Evolutionary conservation across 495 filamentous ascomycete genomes (phyloP).

Genomic region (Penicillium lividum): DNA sequence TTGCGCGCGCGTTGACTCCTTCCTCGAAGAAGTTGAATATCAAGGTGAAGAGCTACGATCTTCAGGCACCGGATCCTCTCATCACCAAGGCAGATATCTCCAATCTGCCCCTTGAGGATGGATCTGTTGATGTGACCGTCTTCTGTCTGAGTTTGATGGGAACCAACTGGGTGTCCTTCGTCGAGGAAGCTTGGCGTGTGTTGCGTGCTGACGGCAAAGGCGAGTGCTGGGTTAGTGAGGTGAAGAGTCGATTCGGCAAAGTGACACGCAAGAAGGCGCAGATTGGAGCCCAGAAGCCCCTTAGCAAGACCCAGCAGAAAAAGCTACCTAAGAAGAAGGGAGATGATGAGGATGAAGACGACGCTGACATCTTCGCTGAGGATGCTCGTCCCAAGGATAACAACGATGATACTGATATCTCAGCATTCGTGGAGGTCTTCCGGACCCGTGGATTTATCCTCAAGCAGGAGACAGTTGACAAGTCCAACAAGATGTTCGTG

Average conservation of each 20-base stretch:
- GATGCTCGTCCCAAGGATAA: slow-evolving; percentile 41
- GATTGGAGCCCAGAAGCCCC: slow-evolving; percentile 63
- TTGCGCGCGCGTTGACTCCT: slow-evolving; percentile 61
- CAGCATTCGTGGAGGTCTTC: slow-evolving; percentile 85
- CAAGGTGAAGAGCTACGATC: slow-evolving; percentile 66
- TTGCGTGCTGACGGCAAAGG: slow-evolving; percentile 77
- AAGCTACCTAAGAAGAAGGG: slow-evolving; percentile 44
- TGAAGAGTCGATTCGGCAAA: slow-evolving; percentile 84
- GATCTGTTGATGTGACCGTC: slow-evolving; percentile 77
- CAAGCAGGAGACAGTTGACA: slow-evolving; percentile 63
- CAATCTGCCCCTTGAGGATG: slow-evolving; percentile 70
- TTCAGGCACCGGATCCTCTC: slow-evolving; percentile 62
- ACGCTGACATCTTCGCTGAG: slow-evolving; percentile 49
- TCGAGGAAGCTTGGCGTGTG: slow-evolving; percentile 91
- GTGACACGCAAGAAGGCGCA: slow-evolving; percentile 57
- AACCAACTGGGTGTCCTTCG: slow-evolving; percentile 94
- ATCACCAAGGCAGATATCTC: slow-evolving; percentile 89
- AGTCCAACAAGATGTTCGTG: slow-evolving; percentile 97
- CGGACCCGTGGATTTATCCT: slow-evolving; percentile 76
- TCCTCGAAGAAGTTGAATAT: slow-evolving; percentile 63
- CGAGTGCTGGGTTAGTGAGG: slow-evolving; percentile 95
- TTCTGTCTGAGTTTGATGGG: slow-evolving; percentile 98
- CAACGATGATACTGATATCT: slow-evolving; percentile 74
- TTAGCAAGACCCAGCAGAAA: slow-evolving; percentile 57
- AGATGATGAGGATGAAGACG: slow-evolving; percentile 44